Evolutionary conservation across 345 rosid species (phyloP), one percentile per base, ranked within the genome.

Genomic region (Lepidium aucheri): DNA sequence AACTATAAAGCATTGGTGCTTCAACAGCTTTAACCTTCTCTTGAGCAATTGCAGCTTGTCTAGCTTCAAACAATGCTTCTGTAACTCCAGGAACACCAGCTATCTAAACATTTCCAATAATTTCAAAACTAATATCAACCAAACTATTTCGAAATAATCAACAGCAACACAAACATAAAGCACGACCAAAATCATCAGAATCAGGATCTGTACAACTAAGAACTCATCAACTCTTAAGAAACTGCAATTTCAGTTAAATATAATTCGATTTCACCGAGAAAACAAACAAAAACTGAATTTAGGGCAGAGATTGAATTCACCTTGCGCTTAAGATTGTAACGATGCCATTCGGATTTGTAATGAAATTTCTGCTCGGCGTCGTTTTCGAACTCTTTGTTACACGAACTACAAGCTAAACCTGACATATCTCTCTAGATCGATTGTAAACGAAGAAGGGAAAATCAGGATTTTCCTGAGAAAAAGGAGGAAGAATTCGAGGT

Each of bases 51-150:
- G 87, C 90, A 11, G 82, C 58, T 76, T 94, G 97, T 73, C 86
- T 84, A 7, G 96, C 96, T 69, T 79, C 68, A 73, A 88, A 94
- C 17, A 94, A 38, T 3, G 86, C 81, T 79, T 90, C 97, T 17
- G 95, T 94, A 73, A 94, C 99, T 64, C 96, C 99, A 0, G 97
- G 97, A 76, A 94, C 97, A 33, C 96, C 97, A 74, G 96, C 99
- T 18, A 94, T 82, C 97, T 94, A 60, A 17, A 55, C 36, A 58
- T 51, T 65, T 57, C 8, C 44, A 20, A 12, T 2, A 40, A 43
- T 10, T 24, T 42, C 24, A 11, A 34, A 55, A 18, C 28, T 15
- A 28, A 8, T 10, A 15, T 35, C 7, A 53, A 52, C 8, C 26
- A 43, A 30, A 20, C 26, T 69, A n/a, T 44, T 51, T 14, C 43